Percentiles rank a stretch among this genome's conserved stretches.
Evolutionary conservation across 2,329 filamentous ascomycete species (phyloP).

Genomic region (Monilinia aucupariae): DNA sequence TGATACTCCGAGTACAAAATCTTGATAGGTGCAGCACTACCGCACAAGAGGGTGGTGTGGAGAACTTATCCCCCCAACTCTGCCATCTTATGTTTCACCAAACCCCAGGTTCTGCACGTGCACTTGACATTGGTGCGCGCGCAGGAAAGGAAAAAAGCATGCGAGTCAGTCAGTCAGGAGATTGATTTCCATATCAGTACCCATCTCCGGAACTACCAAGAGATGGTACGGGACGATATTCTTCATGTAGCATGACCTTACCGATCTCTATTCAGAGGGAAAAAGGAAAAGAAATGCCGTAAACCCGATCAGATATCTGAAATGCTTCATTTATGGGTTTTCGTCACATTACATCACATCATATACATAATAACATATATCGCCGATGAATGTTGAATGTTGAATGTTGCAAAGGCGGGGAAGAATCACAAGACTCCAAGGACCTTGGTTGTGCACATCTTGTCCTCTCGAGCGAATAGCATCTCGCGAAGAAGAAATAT

Average conservation of each 20-base stretch:
- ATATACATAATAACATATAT: not conserved
- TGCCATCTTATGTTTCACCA: not conserved
- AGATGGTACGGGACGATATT: not conserved
- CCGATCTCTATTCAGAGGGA: not conserved
- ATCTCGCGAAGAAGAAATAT: not conserved
- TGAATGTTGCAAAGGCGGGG: not conserved
- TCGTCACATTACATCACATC: constrained; percentile 3
- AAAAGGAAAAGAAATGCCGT: not conserved
- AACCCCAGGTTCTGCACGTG: not conserved
- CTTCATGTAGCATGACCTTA: not conserved
- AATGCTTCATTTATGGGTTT: not conserved
- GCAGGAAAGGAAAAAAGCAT: not conserved
- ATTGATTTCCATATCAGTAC: not conserved
- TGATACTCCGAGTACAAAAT: not conserved
- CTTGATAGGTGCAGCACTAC: not conserved
- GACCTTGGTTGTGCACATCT: not conserved
- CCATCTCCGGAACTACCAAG: not conserved
- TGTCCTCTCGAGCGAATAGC: not conserved
- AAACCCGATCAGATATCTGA: constrained; percentile 1
- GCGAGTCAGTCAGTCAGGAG: constrained; percentile 11
- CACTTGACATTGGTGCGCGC: not conserved
- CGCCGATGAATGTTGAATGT: not conserved
- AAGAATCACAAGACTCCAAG: constrained; percentile 4
- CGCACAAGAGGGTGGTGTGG: not conserved
- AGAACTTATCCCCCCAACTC: not conserved